These are phyloP conservation scores for Plicaturopsis crispa DNA, from an alignment of 768 basidiomycete species.

Conservation along the genomic window DNA sequence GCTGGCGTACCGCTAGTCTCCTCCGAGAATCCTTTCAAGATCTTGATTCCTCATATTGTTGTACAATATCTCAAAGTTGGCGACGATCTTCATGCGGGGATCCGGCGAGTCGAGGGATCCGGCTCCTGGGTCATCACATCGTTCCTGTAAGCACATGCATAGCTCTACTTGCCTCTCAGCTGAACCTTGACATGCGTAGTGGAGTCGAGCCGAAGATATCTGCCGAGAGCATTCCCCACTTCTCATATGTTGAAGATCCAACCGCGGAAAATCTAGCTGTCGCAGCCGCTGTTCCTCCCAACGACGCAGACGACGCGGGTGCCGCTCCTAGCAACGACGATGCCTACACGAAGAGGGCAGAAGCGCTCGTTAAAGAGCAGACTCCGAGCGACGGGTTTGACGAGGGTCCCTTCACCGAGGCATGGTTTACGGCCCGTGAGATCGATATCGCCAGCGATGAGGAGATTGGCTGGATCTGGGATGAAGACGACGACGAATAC, in stretches of 20 bases:
- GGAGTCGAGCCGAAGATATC: too few relatives aligned
- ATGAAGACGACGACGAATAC: background rate
- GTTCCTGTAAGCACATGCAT: background rate
- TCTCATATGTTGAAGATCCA: too few relatives aligned
- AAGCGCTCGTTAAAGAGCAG: background rate
- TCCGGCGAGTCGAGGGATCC: background rate
- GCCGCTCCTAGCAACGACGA: too few relatives aligned
- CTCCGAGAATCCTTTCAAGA: background rate
- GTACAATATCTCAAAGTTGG: background rate
- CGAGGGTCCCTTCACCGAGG: background rate
- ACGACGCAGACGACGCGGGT: too few relatives aligned
- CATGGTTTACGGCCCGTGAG: slow-evolving; percentile 3
- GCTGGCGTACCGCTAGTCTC: too few relatives aligned
- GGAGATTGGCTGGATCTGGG: slow-evolving; percentile 3
- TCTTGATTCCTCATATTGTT: background rate
- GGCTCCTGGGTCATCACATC: background rate
- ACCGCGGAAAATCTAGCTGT: too few relatives aligned
- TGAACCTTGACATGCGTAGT: too few relatives aligned
- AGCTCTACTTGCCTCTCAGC: too few relatives aligned
- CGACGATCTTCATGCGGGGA: background rate
- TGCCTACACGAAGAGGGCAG: background rate
- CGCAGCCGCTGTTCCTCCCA: too few relatives aligned
- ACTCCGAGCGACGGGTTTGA: background rate
- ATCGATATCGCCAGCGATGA: slow-evolving; percentile 5
- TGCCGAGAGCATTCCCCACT: too few relatives aligned